phyloP scores from a whole-genome alignment of 768 basidiomycete genomes.

The Suillus clintonianus region DNA sequence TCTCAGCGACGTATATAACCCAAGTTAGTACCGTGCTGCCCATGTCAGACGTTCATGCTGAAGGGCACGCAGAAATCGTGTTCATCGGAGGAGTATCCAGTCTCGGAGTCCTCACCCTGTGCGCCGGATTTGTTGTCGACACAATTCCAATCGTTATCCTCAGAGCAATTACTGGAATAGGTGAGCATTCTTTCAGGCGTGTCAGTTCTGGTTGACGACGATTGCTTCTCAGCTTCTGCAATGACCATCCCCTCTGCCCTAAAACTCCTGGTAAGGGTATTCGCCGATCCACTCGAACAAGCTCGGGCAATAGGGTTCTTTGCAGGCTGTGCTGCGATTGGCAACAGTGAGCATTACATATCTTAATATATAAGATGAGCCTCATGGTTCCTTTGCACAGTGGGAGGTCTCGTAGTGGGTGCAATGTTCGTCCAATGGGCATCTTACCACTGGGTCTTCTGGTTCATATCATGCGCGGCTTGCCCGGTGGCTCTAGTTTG shows the following conservation, averaged over 20 bases:
- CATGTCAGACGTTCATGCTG: neutral
- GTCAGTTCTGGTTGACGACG: conserved; percentile 1
- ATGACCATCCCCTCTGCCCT: conserved; percentile 53
- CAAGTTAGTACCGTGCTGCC: conserved; percentile 30
- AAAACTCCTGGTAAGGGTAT: conserved; percentile 51
- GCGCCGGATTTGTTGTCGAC: conserved; percentile 46
- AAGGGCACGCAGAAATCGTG: conserved; percentile 30
- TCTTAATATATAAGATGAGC: conserved; percentile 19
- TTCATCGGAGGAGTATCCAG: conserved; percentile 42
- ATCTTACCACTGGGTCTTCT: conserved; percentile 55
- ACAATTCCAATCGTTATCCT: conserved; percentile 51
- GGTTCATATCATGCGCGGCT: conserved; percentile 43
- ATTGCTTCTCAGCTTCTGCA: conserved; percentile 38
- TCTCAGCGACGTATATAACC: conserved; percentile 40
- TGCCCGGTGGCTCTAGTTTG: conserved; percentile 32
- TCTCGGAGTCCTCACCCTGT: conserved; percentile 46
- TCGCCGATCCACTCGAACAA: conserved; percentile 47
- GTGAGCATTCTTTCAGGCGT: conserved; percentile 21
- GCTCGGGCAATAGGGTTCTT: conserved; percentile 50
- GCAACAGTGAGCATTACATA: conserved; percentile 35
- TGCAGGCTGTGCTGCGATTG: conserved; percentile 47
- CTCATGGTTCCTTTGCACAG: conserved; percentile 17
- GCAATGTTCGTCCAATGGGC: conserved; percentile 41
- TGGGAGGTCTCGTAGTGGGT: conserved; percentile 43
- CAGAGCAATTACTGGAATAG: conserved; percentile 52